These are phyloP conservation scores for Alnus rubra DNA, from an alignment of 306 rosid species.

Conservation along the genomic window DNA sequence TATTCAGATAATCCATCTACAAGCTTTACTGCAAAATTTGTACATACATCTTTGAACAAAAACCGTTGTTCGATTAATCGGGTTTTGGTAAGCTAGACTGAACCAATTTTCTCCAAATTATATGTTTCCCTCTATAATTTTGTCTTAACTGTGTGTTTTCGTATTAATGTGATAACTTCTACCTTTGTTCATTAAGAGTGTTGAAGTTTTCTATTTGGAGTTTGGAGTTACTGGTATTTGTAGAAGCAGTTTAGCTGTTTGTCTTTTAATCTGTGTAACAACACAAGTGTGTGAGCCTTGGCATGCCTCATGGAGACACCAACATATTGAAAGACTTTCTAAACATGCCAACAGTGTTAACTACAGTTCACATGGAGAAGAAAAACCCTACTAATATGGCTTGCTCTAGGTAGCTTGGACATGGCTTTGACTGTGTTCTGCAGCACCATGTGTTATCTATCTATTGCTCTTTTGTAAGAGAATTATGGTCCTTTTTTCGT, in stretches of 20 bases:
- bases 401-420: not conserved
- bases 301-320: not conserved
- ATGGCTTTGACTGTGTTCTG: not conserved
- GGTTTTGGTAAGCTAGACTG: conserved; percentile 71
- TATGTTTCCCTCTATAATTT: not conserved
- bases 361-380: not conserved
- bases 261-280: not conserved
- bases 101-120: not conserved
- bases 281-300: not conserved
- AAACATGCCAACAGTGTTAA: not conserved
- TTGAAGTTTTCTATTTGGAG: not conserved
- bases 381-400: not conserved
- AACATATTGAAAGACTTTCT: not conserved
- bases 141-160: conserved; percentile 8
- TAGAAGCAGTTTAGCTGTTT: not conserved
- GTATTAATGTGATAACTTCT: conserved; percentile 1
- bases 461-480: not conserved
- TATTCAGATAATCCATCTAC: conserved; percentile 96
- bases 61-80: conserved; percentile 91
- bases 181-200: not conserved
- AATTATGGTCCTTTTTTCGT: not conserved
- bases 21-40: conserved; percentile 92
- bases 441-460: not conserved
- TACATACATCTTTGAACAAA: conserved; percentile 93
- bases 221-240: not conserved